These are phyloP conservation scores for Aspergillus sp. DNA, from an alignment of 2,329 filamentous ascomycete species.

Conservation along the genomic window DNA sequence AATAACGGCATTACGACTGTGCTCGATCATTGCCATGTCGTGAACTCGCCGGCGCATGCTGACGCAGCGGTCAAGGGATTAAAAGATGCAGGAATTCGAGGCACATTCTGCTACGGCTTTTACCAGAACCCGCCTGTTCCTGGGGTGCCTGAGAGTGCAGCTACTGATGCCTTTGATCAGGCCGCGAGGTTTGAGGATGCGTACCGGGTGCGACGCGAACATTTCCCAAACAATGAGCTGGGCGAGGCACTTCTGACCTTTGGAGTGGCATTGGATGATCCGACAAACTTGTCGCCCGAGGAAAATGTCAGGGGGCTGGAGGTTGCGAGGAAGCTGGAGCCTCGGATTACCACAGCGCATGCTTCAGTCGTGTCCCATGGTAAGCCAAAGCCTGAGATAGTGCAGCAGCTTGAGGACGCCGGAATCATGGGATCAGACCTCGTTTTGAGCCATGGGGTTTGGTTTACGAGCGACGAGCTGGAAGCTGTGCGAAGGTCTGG, in stretches of 20 bases:
- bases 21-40: constrained; percentile 6
- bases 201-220: neutral
- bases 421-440: neutral
- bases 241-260: neutral
- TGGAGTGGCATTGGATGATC: neutral
- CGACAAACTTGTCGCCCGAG: neutral
- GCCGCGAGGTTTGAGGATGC: neutral
- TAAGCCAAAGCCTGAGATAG: neutral
- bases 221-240: neutral
- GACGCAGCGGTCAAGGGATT: constrained; percentile 1
- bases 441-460: constrained; percentile 6
- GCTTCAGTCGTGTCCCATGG: neutral
- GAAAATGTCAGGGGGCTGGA: neutral
- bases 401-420: neutral
- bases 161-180: neutral
- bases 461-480: neutral
- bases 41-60: constrained; percentile 4
- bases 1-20: constrained; percentile 8
- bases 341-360: constrained; percentile 2
- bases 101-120: constrained; percentile 8
- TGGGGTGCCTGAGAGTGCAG: neutral
- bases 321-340: neutral
- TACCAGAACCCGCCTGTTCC: constrained; percentile 7
- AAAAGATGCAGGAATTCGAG: neutral
- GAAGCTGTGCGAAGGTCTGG: neutral